Conservation (phyloP, 1,284 basidiomycete genomes). For the Ustilago tritici region DNA sequence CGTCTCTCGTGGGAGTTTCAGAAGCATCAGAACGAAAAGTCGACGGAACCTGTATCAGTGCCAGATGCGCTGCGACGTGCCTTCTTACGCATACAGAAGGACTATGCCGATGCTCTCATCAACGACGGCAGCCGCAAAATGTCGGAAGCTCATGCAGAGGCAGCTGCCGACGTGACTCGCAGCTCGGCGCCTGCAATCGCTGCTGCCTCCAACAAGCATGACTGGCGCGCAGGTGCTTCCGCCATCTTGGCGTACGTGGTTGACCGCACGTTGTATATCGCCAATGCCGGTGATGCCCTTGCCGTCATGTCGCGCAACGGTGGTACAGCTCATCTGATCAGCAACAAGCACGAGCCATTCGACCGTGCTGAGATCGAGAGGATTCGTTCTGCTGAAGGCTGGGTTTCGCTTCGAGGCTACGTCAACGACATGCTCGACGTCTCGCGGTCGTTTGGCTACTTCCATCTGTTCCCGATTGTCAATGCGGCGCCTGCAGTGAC, state of each 20-base stretch:
- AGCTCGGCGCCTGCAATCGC: slow-evolving; percentile 53
- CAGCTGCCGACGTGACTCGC: slow-evolving; percentile 35
- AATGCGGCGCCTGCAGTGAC: slow-evolving; percentile 87
- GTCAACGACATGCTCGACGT: slow-evolving; percentile 93
- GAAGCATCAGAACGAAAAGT: slow-evolving; percentile 36
- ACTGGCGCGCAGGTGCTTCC: slow-evolving; percentile 74
- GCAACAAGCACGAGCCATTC: slow-evolving; percentile 89
- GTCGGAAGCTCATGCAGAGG: slow-evolving; percentile 49
- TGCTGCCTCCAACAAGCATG: slow-evolving; percentile 53
- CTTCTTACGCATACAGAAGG: slow-evolving; percentile 65
- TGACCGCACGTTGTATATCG: slow-evolving; percentile 85
- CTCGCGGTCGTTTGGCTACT: slow-evolving; percentile 93
- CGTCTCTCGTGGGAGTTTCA: slow-evolving; percentile 61
- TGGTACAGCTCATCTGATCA: slow-evolving; percentile 81
- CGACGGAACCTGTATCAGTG: slow-evolving; percentile 47
- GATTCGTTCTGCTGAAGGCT: slow-evolving; percentile 92
- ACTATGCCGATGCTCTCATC: slow-evolving; percentile 65
- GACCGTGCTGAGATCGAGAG: slow-evolving; percentile 85
- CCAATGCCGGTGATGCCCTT: slow-evolving; percentile 88
- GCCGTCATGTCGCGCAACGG: slow-evolving; percentile 86
- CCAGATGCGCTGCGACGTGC: slow-evolving; percentile 61
- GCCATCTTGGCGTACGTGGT: slow-evolving; percentile 88
- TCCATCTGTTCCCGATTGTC: slow-evolving; percentile 88
- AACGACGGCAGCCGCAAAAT: slow-evolving; percentile 56
- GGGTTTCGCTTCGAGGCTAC: slow-evolving; percentile 92